These are phyloP conservation scores for Metarhizium humberi DNA, from an alignment of 2,329 filamentous ascomycete species.

Conservation along the genomic window DNA sequence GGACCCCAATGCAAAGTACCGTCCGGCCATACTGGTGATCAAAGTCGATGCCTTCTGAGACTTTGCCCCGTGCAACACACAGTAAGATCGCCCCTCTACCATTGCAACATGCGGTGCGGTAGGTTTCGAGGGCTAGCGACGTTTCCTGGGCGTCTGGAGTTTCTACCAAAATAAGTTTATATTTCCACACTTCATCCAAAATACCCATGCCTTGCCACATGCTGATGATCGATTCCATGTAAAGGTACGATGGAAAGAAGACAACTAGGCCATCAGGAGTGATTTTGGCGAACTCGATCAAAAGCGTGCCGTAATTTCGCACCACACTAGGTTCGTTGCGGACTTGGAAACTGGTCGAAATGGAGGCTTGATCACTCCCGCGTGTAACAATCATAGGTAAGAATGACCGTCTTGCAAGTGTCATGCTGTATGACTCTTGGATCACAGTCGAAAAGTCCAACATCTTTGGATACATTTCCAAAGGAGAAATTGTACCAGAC, in stretches of 20 bases:
- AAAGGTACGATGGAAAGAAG: slow-evolving; percentile 96
- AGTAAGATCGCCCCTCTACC: slow-evolving; percentile 87
- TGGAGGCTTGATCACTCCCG: slow-evolving; percentile 85
- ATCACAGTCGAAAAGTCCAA: slow-evolving; percentile 86
- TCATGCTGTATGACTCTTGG: slow-evolving; percentile 97
- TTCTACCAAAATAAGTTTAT: slow-evolving; percentile 95
- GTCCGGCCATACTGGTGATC: slow-evolving; percentile 97
- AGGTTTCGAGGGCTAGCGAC: slow-evolving; percentile 88
- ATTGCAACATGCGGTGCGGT: slow-evolving; percentile 95
- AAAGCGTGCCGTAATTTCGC: slow-evolving; percentile 85
- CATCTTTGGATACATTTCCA: slow-evolving; percentile 99
- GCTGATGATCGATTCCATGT: slow-evolving; percentile 98
- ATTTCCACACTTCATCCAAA: slow-evolving; percentile 96
- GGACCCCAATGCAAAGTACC: slow-evolving; percentile 91
- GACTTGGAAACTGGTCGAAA: slow-evolving; percentile 91
- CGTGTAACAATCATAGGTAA: slow-evolving; percentile 95
- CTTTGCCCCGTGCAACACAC: slow-evolving; percentile 93
- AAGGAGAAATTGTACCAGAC: slow-evolving; percentile 88
- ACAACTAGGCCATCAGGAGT: slow-evolving; percentile 98
- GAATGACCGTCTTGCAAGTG: slow-evolving; percentile 87
- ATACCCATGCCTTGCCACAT: slow-evolving; percentile 99
- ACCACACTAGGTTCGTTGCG: slow-evolving; percentile 96
- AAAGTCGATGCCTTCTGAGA: slow-evolving; percentile 97
- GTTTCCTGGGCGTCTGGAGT: slow-evolving; percentile 97
- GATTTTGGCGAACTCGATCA: slow-evolving; percentile 92